Base-by-base conservation (phyloP, 768 basidiomycete genomes). In the Lentinula raphanica region DNA sequence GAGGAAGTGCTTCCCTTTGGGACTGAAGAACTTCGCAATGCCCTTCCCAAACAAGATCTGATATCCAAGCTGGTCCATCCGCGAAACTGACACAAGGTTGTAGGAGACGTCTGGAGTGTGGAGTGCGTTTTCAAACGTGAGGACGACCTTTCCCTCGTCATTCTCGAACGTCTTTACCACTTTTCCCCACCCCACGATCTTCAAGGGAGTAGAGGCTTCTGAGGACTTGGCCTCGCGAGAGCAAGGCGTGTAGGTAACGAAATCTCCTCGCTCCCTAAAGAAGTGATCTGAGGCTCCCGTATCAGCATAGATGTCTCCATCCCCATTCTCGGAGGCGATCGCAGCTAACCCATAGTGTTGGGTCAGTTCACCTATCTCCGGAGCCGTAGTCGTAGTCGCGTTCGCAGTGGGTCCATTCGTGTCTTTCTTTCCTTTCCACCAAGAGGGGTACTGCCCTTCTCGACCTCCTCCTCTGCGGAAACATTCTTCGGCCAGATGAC, bases 381-480 rank as follows among this genome's bases (percentile, higher is more conserved):
- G n/a, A n/a, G n/a, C n/a, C n/a, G n/a, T n/a, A n/a, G n/a, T n/a
- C n/a, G n/a, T n/a, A n/a, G n/a, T n/a, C n/a, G n/a, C n/a, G n/a
- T n/a, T 31, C 9, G 29, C 46, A 5, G 31, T 31, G 3, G 44
- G 17, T 11, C 35, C 51, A 27, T 29, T 29, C 36, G 9, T 17
- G n/a, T n/a, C 27, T 38, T 31, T 42, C 44, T 58, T 58, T 49
- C 56, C 57, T 28, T 36, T 49, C 61, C 58, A 62, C 61, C 62
- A 59, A 2, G 44, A 40, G n/a, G 57, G 54, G 44, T 58, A 60
- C 53, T 69, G 68, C 1, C 67, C 69, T 44, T 66, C 67, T 31
- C 66, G 67, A 7, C 68, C 69, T n/a, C 69, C 65, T 21, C 69
- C 67, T 25, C 59, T 59, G 17, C 42, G 49, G 64, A 65, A 70